Evolutionary conservation across 805 yeast genomes (phyloP), one percentile per base, ranked within the genome.

Genomic region (Hanseniaspora taiwanica): DNA sequence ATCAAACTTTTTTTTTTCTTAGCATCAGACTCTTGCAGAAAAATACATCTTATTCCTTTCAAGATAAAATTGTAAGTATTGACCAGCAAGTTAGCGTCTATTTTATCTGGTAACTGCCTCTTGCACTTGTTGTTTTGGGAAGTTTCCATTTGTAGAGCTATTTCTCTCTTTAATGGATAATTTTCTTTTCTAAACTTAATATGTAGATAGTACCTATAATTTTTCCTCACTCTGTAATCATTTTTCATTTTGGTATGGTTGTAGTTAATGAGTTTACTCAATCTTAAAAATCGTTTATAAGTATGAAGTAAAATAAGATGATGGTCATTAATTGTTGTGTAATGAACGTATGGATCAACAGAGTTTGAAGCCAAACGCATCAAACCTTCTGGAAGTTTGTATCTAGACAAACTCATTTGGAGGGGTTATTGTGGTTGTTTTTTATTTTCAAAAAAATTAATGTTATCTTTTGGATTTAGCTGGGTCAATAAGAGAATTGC

Each of bases 141-240:
- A 23, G 12, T 23, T 8, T 23, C 10, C 7, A 14, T 25, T 12
- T 25, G 33, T 12, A 51, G 31, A 10, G 53, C 45, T 7, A 47
- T 27, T 1, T 37, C 35, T 24, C 53, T 40, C 40, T 53, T 56
- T 37, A 45, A 32, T 6, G 38, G 42, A 39, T 50, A 55, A 40
- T 57, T 43, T 42, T 58, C 63, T 12, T 44, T 37, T 24, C 35
- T 49, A 36, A 52, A 58, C 43, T 58, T 59, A 35, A 52, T 51
- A 17, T 52, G 42, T 7, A 59, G 35, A 37, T 59, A 59, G 1
- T 49, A 48, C 2, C 42, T 45, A 39, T 56, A 59, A 25, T 25
- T 25, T 8, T 12, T 12, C 9, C 29, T 0, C 56, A 52, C 4
- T 45, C 40, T 42, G 42, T 45, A 0, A 58, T 48, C 54, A 50